Evolutionary conservation across 768 basidiomycete species (phyloP), one percentile per base, ranked within the genome.

Genomic region (Clitopilus hobsonii): DNA sequence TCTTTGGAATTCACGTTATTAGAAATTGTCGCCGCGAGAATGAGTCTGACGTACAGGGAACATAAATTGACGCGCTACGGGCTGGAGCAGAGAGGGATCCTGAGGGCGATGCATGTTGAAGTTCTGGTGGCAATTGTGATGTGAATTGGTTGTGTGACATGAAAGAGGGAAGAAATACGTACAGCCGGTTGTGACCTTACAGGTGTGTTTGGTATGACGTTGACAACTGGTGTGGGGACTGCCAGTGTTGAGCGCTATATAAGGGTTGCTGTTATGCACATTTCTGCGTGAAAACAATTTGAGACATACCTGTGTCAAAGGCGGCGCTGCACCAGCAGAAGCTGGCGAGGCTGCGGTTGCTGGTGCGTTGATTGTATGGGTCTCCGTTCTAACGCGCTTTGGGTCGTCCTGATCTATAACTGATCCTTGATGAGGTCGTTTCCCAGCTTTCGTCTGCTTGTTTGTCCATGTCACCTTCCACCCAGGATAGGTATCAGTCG

Each of bases 401-500:
- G 30, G 30, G 16, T 32, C 16, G 16, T 7, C 8, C 7, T 32
- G 7, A 7, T 16, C 30, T 7, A 16, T 32, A 32, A 16, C 30
- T 32, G 30, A 32, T 32, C 16, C 30, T 32, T 32, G 30, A 32
- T 16, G 30, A 32, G 30, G 30, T 57, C 49, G 52, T 54, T 25
- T 28, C 28, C n/a, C n/a, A n/a, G n/a, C n/a, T n/a, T n/a, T n/a
- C n/a, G n/a, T n/a, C n/a, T n/a, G n/a, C n/a, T n/a, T 54, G 14
- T 54, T 57, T 11, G 38, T 18, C 56, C 56, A 57, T 18, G 38
- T 57, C 22, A 28, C 23, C 26, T 54, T 48, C 56, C 56, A 57
- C 50, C 45, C 38, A 27, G 52, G 56, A 50, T 29, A 57, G 28
- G 28, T 54, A 18, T 57, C 47, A 47, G 47, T 57, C 7, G 56